Evolutionary conservation across 345 rosid genomes (phyloP).

Genomic region (Syzygium aqueum): DNA sequence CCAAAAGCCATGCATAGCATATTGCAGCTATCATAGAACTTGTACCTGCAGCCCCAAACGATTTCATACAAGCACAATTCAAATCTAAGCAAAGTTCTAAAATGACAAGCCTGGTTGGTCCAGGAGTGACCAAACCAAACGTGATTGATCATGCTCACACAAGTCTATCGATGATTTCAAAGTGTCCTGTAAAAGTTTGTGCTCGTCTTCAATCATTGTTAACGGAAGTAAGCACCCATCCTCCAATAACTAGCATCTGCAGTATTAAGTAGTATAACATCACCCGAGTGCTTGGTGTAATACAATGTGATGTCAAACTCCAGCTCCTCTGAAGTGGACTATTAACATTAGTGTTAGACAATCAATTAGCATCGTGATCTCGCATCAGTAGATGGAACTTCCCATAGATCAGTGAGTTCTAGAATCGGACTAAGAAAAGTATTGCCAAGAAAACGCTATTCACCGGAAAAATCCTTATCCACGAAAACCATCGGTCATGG

Average conservation of each 20-base stretch:
- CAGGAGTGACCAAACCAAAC: neutral
- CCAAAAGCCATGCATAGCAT: constrained; percentile 53
- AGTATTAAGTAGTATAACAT: neutral
- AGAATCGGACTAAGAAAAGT: neutral
- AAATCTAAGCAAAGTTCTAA: neutral
- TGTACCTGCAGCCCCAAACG: constrained; percentile 26
- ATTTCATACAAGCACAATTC: neutral
- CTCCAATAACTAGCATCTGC: neutral
- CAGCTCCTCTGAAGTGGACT: neutral
- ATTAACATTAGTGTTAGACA: neutral
- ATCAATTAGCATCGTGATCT: neutral
- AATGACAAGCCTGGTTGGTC: neutral
- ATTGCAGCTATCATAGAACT: constrained; percentile 59
- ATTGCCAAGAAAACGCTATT: neutral
- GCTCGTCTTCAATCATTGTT: neutral
- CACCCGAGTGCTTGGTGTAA: neutral
- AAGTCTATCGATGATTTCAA: neutral
- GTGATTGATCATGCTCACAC: neutral
- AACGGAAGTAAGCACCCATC: neutral
- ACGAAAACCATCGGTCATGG: neutral
- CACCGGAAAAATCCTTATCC: neutral
- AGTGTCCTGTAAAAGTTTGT: neutral
- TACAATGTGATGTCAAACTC: neutral
- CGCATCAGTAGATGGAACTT: neutral
- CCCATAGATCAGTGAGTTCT: neutral